Evolutionary conservation across 345 rosid genomes (phyloP).

Genomic region (Turritis glabra): DNA sequence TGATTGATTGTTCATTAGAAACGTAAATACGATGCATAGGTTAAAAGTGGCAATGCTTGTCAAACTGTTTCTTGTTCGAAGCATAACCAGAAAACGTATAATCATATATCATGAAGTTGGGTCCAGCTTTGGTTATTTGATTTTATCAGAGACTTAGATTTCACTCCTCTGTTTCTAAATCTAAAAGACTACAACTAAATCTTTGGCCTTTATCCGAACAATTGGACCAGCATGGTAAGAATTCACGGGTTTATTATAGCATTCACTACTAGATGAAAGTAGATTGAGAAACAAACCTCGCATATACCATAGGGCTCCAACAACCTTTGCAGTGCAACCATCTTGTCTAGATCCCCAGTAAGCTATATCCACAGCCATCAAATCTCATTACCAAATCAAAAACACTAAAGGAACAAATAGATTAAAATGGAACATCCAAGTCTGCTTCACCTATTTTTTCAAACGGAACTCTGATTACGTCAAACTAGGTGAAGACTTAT

Average conservation of each 20-base stretch:
- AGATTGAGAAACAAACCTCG: constrained; percentile 57
- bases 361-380: constrained; percentile 51
- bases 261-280: constrained; percentile 7
- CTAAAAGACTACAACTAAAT: constrained; percentile 1
- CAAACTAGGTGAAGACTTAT: constrained; percentile 4
- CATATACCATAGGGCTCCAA: constrained; percentile 96
- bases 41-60: background rate
- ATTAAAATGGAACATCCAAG: background rate
- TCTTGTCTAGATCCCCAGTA: constrained; percentile 88
- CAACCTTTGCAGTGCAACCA: constrained; percentile 92
- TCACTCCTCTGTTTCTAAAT: background rate
- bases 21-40: background rate
- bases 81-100: background rate
- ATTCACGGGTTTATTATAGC: background rate
- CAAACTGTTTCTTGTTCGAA: constrained; percentile 3
- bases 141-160: background rate
- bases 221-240: background rate
- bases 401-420: background rate
- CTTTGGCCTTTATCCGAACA: background rate
- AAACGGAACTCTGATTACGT: background rate
- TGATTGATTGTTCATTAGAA: constrained; percentile 6
- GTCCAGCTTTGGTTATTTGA: background rate
- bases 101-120: background rate
- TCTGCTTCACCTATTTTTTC: background rate
- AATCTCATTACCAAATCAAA: constrained; percentile 2